These are phyloP conservation scores for Colletotrichum lindemuthianum DNA, from an alignment of 2,329 filamentous ascomycete genomes.

Conservation along the genomic window DNA sequence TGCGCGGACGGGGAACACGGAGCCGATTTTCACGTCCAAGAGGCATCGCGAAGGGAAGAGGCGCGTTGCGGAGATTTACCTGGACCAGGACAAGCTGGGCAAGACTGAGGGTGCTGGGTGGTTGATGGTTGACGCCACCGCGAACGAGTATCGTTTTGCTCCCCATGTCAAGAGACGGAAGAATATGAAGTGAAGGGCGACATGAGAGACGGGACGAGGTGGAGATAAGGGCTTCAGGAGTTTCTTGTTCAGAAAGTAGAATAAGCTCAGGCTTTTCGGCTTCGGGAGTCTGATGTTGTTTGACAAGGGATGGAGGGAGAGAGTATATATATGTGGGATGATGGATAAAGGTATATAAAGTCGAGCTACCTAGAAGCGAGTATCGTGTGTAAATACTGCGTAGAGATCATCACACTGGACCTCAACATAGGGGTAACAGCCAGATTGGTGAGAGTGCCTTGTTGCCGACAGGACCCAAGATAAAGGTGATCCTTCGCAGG, in stretches of 20 bases:
- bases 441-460: too few species aligned
- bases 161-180: neutral
- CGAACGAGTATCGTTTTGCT: neutral
- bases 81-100: neutral
- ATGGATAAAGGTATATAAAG: neutral
- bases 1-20: neutral
- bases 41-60: neutral
- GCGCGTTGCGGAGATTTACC: neutral
- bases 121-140: neutral
- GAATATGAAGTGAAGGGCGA: neutral
- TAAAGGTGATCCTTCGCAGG: too few species aligned
- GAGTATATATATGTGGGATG: neutral
- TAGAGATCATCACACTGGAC: too few species aligned
- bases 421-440: too few species aligned
- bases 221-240: neutral
- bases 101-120: neutral
- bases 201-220: conserved; percentile 2
- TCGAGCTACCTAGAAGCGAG: too few species aligned
- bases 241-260: neutral
- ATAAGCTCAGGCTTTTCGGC: neutral
- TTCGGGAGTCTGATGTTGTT: neutral
- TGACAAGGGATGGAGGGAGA: neutral
- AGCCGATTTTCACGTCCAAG: neutral
- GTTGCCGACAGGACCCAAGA: too few species aligned
- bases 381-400: too few species aligned